phyloP scores from a whole-genome alignment of 2,329 filamentous ascomycete species.

The Trichophyton benhamiae region DNA sequence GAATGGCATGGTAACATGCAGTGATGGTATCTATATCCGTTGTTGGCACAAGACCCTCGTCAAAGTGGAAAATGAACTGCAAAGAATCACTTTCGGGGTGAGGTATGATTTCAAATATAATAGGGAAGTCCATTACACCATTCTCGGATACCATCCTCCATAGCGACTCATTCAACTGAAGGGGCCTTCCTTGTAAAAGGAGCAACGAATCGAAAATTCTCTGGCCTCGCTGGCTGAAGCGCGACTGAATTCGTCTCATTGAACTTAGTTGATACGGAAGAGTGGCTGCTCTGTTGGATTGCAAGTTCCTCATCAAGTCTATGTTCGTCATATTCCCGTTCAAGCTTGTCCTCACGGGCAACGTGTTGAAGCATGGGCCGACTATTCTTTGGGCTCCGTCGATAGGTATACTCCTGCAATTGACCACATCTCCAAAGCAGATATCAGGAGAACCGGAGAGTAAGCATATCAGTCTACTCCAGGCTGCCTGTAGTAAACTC shows the following conservation, averaged over 20 bases:
- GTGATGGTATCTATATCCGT: constrained; percentile 18
- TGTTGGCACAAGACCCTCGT: constrained; percentile 24
- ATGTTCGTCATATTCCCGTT: constrained; percentile 38
- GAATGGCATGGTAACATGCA: constrained; percentile 21
- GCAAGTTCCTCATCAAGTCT: constrained; percentile 48
- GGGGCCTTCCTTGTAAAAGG: constrained; percentile 56
- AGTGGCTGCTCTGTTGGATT: constrained; percentile 49
- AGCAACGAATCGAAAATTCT: constrained; percentile 69
- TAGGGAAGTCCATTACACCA: constrained; percentile 51
- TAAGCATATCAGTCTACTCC: constrained; percentile 52
- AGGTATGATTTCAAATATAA: constrained; percentile 65
- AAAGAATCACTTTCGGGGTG: constrained; percentile 41
- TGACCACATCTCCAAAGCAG: constrained; percentile 79
- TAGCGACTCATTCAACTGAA: constrained; percentile 34
- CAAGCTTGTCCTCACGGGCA: constrained; percentile 55
- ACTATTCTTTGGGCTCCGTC: constrained; percentile 58
- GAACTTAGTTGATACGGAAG: constrained; percentile 63
- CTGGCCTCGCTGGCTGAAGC: constrained; percentile 34
- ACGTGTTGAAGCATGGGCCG: constrained; percentile 86
- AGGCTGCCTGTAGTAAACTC: constrained; percentile 58
- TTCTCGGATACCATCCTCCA: constrained; percentile 42
- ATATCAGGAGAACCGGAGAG: constrained; percentile 50
- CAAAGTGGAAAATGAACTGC: constrained; percentile 50
- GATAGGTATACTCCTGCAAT: constrained; percentile 57
- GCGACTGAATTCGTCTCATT: constrained; percentile 55